Base-by-base conservation (phyloP, 2,329 filamentous ascomycete genomes). In the Trichophyton equinum region DNA sequence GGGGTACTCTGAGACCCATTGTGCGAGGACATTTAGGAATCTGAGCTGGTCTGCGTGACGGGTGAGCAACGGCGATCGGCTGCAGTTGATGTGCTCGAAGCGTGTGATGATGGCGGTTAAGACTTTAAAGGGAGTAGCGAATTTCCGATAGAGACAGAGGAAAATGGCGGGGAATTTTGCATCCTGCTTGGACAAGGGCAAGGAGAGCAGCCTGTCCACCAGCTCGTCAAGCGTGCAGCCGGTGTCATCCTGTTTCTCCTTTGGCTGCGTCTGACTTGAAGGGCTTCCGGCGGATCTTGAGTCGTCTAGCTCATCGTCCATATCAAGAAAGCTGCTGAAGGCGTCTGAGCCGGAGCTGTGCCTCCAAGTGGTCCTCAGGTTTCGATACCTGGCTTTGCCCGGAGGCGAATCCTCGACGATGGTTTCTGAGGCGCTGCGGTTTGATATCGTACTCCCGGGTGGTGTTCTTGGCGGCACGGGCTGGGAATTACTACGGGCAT, bases 111-210 rank as follows among this genome's bases (percentile, higher is more conserved):
- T 87, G 6, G 89, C 85, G 46, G 85, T 82, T 59, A 97, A 84
- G 3, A 99, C 80, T 65, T 87, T 82, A 8, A 82, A 81, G 0
- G 94, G 94, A 1, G 91, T 84, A 3, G 90, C 88, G 71, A 99
- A 97, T 72, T 94, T 95, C 64, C 94, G 87, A 74, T 97, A 97
- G 13, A 97, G 78, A 65, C 92, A 96, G 33, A 97, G 79, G 68
- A 97, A 97, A 18, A 95, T 85, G 51, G 91, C 85, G 1, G 84
- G 82, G 70, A 96, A 99, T 72, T 96, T 96, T 62, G 83, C 81
- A 70, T 97, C 94, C n/a, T 86, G 82, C 69, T 89, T 91, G 30
- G 89, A 91, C 76, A 92, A 86, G 40, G 89, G 88, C 64, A 89
- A 82, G 0, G 86, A 82, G 25, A 97, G 80, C 46, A 99, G 80